Evolutionary conservation across 2,329 filamentous ascomycete genomes (phyloP).

Genomic region (Arthrobotrys musiformis): DNA sequence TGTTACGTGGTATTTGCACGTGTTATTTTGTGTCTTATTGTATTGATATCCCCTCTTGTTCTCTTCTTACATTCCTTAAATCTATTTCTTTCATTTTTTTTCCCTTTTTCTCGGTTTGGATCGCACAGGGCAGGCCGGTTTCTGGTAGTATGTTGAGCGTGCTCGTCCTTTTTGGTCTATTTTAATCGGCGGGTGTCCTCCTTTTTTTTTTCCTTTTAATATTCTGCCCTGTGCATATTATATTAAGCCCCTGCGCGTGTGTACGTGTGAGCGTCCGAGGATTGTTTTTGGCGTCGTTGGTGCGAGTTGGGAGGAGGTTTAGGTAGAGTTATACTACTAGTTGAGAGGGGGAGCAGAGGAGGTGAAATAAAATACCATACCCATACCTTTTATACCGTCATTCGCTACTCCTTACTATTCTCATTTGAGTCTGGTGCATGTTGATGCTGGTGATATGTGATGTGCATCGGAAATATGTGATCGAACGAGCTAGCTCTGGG

Average conservation of each 20-base stretch:
- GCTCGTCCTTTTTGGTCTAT: slow-evolving; percentile 30
- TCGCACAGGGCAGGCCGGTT: slow-evolving; percentile 34
- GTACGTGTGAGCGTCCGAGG: slow-evolving; percentile 5
- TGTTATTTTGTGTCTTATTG: slow-evolving; percentile 17
- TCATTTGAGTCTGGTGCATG: neutral
- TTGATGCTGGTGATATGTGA: neutral
- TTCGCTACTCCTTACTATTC: neutral
- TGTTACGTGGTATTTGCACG: slow-evolving; percentile 24
- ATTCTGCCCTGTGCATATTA: slow-evolving; percentile 42
- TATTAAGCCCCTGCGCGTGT: slow-evolving; percentile 27
- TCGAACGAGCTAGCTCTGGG: neutral
- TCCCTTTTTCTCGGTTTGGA: slow-evolving; percentile 22
- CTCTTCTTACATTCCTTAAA: slow-evolving; percentile 40
- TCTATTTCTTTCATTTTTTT: slow-evolving; percentile 18
- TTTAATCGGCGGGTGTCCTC: slow-evolving; percentile 54
- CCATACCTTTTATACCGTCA: neutral
- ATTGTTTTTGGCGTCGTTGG: slow-evolving; percentile 11
- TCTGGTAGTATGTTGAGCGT: slow-evolving; percentile 47
- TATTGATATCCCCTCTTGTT: slow-evolving; percentile 29
- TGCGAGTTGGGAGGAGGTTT: slow-evolving; percentile 7
- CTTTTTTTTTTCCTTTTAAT: slow-evolving; percentile 30
- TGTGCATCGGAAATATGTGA: neutral
- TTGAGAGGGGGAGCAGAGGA: neutral
- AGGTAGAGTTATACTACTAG: neutral
- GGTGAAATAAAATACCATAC: slow-evolving; percentile 11